Evolutionary conservation across 176 grass and related monocot genomes (phyloP).

Genomic region (Triticum aestivum): DNA sequence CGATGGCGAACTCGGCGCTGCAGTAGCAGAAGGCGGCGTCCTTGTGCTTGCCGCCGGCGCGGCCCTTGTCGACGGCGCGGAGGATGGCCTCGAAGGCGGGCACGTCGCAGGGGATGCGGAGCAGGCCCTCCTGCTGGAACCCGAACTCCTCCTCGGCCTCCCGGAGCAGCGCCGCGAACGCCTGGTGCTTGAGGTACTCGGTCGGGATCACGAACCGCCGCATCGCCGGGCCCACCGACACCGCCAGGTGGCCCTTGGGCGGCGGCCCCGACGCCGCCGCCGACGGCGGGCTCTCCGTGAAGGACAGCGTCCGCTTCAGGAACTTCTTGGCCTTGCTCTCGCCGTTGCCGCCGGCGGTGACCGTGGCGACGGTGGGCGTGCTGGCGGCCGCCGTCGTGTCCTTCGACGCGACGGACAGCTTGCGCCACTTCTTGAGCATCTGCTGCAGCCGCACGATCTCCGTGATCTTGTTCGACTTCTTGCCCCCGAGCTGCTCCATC

Average conservation of each 20-base stretch:
- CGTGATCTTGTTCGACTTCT: constrained; percentile 94
- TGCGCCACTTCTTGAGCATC: constrained; percentile 98
- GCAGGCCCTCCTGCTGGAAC: constrained; percentile 76
- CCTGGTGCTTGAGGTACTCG: constrained; percentile 59
- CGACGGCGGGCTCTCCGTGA: constrained; percentile 48
- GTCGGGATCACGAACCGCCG: constrained; percentile 77
- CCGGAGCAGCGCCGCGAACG: constrained; percentile 55
- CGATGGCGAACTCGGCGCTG: constrained; percentile 46
- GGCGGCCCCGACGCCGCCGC: constrained; percentile 11
- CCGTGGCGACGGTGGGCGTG: background rate
- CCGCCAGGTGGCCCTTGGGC: constrained; percentile 62
- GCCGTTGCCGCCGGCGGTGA: constrained; percentile 16
- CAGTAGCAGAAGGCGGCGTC: constrained; percentile 51
- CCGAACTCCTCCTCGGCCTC: constrained; percentile 89
- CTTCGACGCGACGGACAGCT: constrained; percentile 70
- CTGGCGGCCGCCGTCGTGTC: background rate
- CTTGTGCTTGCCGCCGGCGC: background rate
- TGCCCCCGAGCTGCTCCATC: constrained; percentile 45
- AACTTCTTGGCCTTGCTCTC: constrained; percentile 91
- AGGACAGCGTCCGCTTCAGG: constrained; percentile 81
- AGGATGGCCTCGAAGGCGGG: constrained; percentile 55
- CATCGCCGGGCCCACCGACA: constrained; percentile 56
- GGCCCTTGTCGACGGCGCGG: constrained; percentile 45
- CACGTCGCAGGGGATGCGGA: constrained; percentile 76
- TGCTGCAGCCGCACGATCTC: constrained; percentile 88